Evolutionary conservation across 805 yeast genomes (phyloP), one percentile per base, ranked within the genome.

Genomic region (Yamadazyma tumulicola): DNA sequence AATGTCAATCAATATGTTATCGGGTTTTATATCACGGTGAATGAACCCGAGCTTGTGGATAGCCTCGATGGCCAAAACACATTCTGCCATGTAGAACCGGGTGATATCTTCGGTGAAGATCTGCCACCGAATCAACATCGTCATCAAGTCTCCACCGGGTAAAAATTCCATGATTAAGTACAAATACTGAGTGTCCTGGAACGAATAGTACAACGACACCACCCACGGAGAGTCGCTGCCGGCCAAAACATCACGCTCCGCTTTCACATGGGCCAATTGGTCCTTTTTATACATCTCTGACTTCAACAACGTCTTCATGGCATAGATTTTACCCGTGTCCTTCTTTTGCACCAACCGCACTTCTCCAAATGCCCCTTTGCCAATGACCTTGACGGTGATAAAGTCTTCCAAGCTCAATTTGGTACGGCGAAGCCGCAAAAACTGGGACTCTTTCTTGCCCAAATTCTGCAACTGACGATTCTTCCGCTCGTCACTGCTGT

Each of bases 341-440:
- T 69, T 72, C 67, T 89, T 91, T 54, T 93, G 97, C 10, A 93
- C 97, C 35, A 93, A 68, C 43, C 97, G 75, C 22, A 93, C 98
- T 54, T 88, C 97, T 42, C 98, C 98, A 65, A 93, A 93, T 0
- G 98, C 96, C 44, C 98, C 98, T 57, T 93, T 93, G 32, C 98
- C 98, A 76, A 72, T 76, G 22, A 84, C 96, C 60, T 87, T 87
- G 35, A 88, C 94, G 1, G 96, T 88, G 39, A 70, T 75, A 61
- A 88, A 85, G 61, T 88, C 97, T 26, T 83, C 93, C 27, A 87
- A 66, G 1, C 87, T 74, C 35, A 88, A 67, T 52, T 88, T 75
- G 1, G 96, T 88, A 57, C 97, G 75, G 47, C 96, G 68, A 36
- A 88, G 70, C 43, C 97, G 74, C 52, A 89, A 65, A 48, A 85